Evolutionary conservation across 192 early-diverging fungal genomes (phyloP).

Genomic region (Entomortierella beljakovae): DNA sequence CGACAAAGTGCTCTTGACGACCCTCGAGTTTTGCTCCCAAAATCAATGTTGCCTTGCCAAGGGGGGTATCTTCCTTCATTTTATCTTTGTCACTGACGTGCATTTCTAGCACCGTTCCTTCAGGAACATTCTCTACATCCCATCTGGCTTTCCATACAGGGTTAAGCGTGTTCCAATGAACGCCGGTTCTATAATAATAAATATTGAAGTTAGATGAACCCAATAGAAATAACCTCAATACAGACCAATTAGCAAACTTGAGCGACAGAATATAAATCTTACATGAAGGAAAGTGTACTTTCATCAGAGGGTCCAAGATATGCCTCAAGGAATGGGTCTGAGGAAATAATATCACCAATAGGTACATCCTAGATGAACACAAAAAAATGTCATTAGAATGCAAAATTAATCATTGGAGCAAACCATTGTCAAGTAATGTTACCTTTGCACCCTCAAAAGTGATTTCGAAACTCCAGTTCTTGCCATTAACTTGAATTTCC

Average conservation of each 20-base stretch:
- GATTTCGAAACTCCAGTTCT: slow-evolving; percentile 43
- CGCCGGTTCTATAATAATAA: slow-evolving; percentile 23
- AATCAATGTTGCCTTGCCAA: slow-evolving; percentile 16
- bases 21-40: slow-evolving; percentile 24
- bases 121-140: slow-evolving; percentile 29
- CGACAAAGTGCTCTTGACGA: slow-evolving; percentile 24
- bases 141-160: slow-evolving; percentile 44
- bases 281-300: slow-evolving; percentile 22
- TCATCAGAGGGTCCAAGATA: slow-evolving; percentile 27
- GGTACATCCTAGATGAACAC: slow-evolving; percentile 23
- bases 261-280: neutral
- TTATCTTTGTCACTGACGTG: slow-evolving; percentile 45
- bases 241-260: neutral
- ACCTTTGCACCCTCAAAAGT: slow-evolving; percentile 43
- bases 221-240: neutral
- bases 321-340: slow-evolving; percentile 41
- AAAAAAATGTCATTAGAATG: neutral
- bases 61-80: slow-evolving; percentile 45
- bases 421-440: too few relatives aligned
- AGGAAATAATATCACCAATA: slow-evolving; percentile 31
- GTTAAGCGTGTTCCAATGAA: slow-evolving; percentile 41
- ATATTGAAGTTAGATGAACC: too few relatives aligned
- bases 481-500: neutral
- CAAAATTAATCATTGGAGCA: neutral
- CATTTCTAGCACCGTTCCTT: slow-evolving; percentile 20